These are phyloP conservation scores for Acanthamoeba royreba DNA, from an alignment of 208 protist species.

Conservation along the genomic window DNA sequence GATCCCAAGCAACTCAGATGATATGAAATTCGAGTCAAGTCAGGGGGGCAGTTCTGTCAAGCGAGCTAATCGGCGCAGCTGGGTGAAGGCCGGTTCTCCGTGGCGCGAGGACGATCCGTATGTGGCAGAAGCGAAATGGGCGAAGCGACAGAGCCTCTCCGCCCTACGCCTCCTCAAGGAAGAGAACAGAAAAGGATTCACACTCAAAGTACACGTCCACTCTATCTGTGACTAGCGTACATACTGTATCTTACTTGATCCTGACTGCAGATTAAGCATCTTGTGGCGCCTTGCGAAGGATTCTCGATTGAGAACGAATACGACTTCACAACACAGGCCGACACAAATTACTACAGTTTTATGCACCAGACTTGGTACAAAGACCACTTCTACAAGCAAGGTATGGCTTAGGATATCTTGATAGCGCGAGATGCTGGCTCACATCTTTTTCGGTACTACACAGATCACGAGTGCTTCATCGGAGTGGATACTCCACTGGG, in stretches of 20 bases:
- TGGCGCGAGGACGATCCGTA: neutral
- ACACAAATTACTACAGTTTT: neutral
- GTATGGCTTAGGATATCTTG: neutral
- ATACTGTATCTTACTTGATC: neutral
- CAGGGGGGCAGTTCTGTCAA: no score
- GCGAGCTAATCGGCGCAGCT: neutral
- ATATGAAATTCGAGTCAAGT: no score
- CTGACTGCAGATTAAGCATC: no score
- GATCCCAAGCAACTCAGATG: no score
- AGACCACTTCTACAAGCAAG: neutral
- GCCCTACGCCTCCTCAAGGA: neutral
- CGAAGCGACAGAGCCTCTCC: neutral
- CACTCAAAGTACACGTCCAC: neutral
- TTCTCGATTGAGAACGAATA: neutral
- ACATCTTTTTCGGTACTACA: neutral
- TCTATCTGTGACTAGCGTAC: neutral
- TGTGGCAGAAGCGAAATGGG: neutral
- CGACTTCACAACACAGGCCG: neutral
- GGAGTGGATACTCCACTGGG: neutral
- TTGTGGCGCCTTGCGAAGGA: neutral
- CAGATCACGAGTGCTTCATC: neutral
- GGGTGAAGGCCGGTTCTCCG: neutral
- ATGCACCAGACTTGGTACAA: neutral
- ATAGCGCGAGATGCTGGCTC: neutral
- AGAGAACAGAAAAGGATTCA: neutral